Percentiles rank a stretch among this genome's conserved stretches.
These are phyloP conservation scores for Trypanosoma boissoni DNA, from an alignment of 208 protist species.

Conservation along the genomic window DNA sequence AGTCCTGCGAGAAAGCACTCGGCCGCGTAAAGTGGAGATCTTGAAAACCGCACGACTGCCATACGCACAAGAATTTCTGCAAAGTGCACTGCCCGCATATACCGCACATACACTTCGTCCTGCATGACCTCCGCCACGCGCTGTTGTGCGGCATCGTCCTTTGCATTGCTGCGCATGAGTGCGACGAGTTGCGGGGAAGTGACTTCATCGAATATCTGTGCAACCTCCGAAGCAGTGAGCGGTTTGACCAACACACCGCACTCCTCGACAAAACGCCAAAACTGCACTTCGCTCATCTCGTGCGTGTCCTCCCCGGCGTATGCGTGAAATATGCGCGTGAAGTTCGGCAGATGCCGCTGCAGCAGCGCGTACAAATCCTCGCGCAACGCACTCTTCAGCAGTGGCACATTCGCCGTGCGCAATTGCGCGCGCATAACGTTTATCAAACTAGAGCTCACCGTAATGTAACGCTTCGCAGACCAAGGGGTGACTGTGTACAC, in stretches of 20 bases:
- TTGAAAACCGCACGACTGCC: slow-evolving; percentile 30
- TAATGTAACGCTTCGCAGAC: slow-evolving; percentile 39
- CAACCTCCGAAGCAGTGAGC: slow-evolving; percentile 34
- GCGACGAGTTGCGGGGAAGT: slow-evolving; percentile 66
- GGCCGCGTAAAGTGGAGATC: slow-evolving; percentile 47
- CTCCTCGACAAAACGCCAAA: slow-evolving; percentile 77
- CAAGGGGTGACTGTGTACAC: slow-evolving; percentile 41
- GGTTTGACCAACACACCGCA: slow-evolving; percentile 20
- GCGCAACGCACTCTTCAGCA: slow-evolving; percentile 41
- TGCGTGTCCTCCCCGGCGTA: slow-evolving; percentile 60
- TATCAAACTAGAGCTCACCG: slow-evolving; percentile 37
- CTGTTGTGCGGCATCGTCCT: slow-evolving; percentile 38
- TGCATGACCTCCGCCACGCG: slow-evolving; percentile 45
- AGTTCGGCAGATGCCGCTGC: slow-evolving; percentile 35
- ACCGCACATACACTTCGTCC: slow-evolving; percentile 79
- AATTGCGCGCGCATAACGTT: slow-evolving; percentile 41
- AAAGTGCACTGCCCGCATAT: slow-evolving; percentile 62
- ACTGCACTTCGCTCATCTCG: slow-evolving; percentile 63
- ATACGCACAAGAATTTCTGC: slow-evolving; percentile 73
- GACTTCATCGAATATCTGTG: slow-evolving; percentile 67
- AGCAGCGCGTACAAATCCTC: slow-evolving; percentile 40
- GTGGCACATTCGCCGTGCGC: slow-evolving; percentile 25
- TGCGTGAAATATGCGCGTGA: slow-evolving; percentile 60
- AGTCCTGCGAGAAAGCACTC: slow-evolving; percentile 41
- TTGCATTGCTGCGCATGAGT: slow-evolving; percentile 34